Percentiles rank a stretch among this genome's conserved stretches.
These are phyloP conservation scores for Lepidium campestre DNA, from an alignment of 441 rosid species.

Conservation along the genomic window DNA sequence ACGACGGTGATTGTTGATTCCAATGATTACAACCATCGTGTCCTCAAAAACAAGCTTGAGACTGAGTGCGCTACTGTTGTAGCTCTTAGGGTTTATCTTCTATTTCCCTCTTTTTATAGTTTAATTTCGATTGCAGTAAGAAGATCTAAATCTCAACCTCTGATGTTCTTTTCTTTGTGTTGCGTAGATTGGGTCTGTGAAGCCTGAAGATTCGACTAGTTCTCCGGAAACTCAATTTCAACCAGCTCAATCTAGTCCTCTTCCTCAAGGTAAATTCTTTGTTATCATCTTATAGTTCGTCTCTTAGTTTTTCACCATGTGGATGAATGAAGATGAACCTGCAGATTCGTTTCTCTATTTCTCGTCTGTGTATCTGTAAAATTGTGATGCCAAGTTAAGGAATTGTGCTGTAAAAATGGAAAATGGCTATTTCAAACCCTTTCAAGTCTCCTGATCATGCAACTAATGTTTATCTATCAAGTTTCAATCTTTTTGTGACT, in stretches of 20 bases:
- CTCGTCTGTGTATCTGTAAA: background rate
- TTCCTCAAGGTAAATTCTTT: constrained; percentile 35
- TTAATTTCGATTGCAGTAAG: background rate
- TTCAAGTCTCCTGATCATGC: background rate
- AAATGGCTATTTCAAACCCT: background rate
- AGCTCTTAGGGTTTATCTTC: constrained; percentile 50
- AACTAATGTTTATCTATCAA: background rate
- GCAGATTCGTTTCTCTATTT: background rate
- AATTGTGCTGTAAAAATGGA: background rate
- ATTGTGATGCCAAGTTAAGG: background rate
- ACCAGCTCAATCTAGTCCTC: constrained; percentile 35
- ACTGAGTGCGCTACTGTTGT: constrained; percentile 61
- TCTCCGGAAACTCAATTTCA: constrained; percentile 33
- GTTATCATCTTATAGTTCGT: background rate
- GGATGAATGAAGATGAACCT: background rate
- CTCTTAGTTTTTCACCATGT: background rate
- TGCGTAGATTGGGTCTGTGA: constrained; percentile 40
- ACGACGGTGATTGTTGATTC: constrained; percentile 29
- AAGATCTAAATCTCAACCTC: constrained; percentile 11
- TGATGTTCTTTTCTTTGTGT: background rate
- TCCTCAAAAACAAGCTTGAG: constrained; percentile 64
- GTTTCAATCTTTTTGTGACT: background rate
- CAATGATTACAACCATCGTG: constrained; percentile 41
- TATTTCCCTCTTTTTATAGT: background rate
- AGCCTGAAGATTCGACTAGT: constrained; percentile 52